These are phyloP conservation scores for Candida tropicalis DNA, from an alignment of 1,139 yeast species.

Conservation along the genomic window DNA sequence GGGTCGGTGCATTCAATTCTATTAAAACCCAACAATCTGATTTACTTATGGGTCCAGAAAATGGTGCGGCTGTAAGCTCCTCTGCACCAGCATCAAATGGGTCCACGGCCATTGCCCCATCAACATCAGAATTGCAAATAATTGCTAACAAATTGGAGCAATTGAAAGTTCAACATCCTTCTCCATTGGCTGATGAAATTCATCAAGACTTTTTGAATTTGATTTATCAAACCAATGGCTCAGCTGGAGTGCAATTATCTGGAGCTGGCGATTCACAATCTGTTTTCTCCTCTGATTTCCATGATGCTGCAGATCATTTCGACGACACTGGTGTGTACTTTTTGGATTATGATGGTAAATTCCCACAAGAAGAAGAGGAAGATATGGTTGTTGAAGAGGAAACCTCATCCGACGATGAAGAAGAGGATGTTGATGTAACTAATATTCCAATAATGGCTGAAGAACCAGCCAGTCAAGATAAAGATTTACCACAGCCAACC, in stretches of 20 bases:
- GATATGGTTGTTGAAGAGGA: conserved; percentile 13
- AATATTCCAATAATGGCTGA: conserved; percentile 6
- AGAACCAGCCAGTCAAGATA: conserved; percentile 6
- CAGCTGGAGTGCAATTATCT: too few relatives aligned
- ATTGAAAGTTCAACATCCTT: conserved; percentile 20
- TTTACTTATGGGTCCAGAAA: too few relatives aligned
- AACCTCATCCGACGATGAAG: conserved; percentile 21
- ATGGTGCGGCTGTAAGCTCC: too few relatives aligned
- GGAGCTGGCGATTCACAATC: conserved; percentile 29
- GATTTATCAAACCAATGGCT: too few relatives aligned
- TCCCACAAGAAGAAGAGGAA: conserved; percentile 15
- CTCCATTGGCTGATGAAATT: conserved; percentile 17
- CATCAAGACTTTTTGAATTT: conserved; percentile 15
- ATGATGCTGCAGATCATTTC: conserved; percentile 64
- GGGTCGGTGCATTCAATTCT: conserved; percentile 78
- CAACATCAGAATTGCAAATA: conserved; percentile 15
- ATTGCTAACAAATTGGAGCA: conserved; percentile 27
- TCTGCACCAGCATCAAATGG: conserved; percentile 1
- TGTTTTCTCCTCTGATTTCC: conserved; percentile 50
- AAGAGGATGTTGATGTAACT: conserved; percentile 15
- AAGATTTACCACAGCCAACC: conserved; percentile 15
- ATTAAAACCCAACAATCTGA: conserved; percentile 31
- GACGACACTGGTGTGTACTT: conserved; percentile 46
- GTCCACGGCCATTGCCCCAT: conserved; percentile 9
- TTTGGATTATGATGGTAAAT: conserved; percentile 22